Conservation (phyloP, 2,329 filamentous ascomycete species). For the Capronia americana region DNA sequence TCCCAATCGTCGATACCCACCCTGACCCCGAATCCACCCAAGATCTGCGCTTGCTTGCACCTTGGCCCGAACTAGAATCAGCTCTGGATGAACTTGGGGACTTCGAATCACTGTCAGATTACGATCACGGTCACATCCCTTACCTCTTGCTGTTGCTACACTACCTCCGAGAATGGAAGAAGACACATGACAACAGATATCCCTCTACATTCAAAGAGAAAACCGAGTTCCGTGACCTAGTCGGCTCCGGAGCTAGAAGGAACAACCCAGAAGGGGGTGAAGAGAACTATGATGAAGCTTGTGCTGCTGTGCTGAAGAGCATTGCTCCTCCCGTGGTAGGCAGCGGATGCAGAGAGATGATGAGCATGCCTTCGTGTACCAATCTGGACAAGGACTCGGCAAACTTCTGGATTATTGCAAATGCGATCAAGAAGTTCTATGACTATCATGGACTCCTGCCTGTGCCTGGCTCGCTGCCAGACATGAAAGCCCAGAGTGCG, state of each 20-base stretch:
- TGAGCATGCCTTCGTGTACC: constrained; percentile 70
- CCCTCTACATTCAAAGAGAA: constrained; percentile 86
- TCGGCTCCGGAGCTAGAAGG: constrained; percentile 71
- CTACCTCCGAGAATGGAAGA: constrained; percentile 82
- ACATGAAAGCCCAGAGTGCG: constrained; percentile 94
- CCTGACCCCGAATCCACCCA: constrained; percentile 84
- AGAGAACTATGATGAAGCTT: constrained; percentile 96
- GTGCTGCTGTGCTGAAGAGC: constrained; percentile 85
- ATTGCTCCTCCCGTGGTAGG: constrained; percentile 72
- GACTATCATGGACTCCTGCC: constrained; percentile 75
- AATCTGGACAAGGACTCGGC: constrained; percentile 55
- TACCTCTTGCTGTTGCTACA: constrained; percentile 83
- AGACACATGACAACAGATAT: constrained; percentile 67
- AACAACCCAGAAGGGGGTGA: constrained; percentile 84
- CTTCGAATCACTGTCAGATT: constrained; percentile 72
- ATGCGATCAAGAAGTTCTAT: constrained; percentile 79
- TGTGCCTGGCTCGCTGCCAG: constrained; percentile 83
- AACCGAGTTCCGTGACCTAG: constrained; percentile 74
- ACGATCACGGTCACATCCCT: constrained; percentile 90
- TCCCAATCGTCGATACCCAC: constrained; percentile 94
- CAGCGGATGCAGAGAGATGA: constrained; percentile 75
- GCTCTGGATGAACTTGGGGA: constrained; percentile 70
- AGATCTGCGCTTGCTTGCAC: constrained; percentile 81
- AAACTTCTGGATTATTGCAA: constrained; percentile 87
- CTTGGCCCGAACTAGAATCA: constrained; percentile 80